These are phyloP conservation scores for Penicillium nucicola DNA, from an alignment of 495 filamentous ascomycete genomes.

Conservation along the genomic window DNA sequence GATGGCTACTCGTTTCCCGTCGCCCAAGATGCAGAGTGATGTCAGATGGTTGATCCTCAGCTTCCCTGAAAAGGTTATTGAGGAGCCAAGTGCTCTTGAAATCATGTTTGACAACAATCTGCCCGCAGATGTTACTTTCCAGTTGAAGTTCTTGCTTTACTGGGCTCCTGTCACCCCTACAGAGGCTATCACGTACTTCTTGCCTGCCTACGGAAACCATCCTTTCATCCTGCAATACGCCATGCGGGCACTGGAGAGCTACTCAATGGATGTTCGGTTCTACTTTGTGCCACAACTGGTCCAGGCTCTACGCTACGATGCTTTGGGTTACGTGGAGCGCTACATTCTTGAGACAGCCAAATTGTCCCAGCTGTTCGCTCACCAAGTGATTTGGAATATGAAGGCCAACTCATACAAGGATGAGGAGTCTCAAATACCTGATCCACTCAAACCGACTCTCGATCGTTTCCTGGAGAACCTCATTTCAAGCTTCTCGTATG, in stretches of 20 bases:
- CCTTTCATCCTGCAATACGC: constrained; percentile 96
- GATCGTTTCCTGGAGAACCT: constrained; percentile 86
- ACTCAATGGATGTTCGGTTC: constrained; percentile 94
- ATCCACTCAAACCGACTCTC: constrained; percentile 86
- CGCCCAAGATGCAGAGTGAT: constrained; percentile 64
- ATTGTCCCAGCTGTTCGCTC: constrained; percentile 93
- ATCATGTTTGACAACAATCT: constrained; percentile 74
- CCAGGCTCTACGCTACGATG: constrained; percentile 93
- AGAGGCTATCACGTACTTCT: constrained; percentile 86
- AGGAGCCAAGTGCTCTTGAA: constrained; percentile 75
- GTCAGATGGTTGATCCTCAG: constrained; percentile 75
- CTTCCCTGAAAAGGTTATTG: constrained; percentile 75
- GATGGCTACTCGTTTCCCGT: constrained; percentile 74
- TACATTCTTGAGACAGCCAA: constrained; percentile 96
- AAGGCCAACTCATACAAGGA: constrained; percentile 98
- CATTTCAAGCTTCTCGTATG: constrained; percentile 72
- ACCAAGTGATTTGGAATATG: constrained; percentile 99
- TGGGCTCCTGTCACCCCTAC: constrained; percentile 94
- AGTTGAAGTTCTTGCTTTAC: constrained; percentile 91
- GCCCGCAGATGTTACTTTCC: constrained; percentile 73
- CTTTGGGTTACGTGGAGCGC: constrained; percentile 88
- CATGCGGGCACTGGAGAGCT: constrained; percentile 89
- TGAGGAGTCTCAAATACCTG: constrained; percentile 85
- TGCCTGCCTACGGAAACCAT: constrained; percentile 91
- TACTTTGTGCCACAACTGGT: constrained; percentile 99